Conservation (phyloP, 2,329 filamentous ascomycete species). For the Fusarium sp. region DNA sequence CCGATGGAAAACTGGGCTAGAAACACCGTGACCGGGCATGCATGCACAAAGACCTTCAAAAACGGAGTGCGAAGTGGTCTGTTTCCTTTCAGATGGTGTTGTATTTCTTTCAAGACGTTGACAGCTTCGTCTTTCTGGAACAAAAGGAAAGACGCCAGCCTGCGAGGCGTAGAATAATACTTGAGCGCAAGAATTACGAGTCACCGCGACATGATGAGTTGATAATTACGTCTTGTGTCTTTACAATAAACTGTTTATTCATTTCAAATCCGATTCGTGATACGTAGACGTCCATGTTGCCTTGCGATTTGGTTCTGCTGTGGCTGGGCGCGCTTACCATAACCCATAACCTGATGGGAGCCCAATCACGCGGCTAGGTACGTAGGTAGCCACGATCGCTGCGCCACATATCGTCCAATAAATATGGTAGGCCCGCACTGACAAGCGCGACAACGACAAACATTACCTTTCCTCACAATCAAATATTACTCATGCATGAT, state of each 20-base stretch:
- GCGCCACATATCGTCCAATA: conserved; percentile 2
- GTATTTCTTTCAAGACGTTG: not conserved
- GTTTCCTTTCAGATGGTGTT: conserved; percentile 12
- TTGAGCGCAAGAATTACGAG: conserved; percentile 16
- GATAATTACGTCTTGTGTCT: conserved; percentile 29
- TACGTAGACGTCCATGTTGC: not conserved
- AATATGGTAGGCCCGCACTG: not conserved
- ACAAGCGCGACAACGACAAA: not conserved
- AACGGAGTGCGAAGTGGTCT: conserved; percentile 2
- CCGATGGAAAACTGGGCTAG: conserved; percentile 74
- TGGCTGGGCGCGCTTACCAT: not conserved
- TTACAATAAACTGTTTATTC: conserved; percentile 1
- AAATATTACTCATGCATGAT: not conserved
- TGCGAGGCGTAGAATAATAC: conserved; percentile 24
- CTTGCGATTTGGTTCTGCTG: not conserved
- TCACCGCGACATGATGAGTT: conserved; percentile 23
- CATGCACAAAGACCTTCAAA: conserved; percentile 20
- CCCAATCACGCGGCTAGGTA: too few species aligned
- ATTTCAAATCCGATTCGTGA: not conserved
- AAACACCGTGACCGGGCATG: conserved; percentile 23
- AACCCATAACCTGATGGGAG: too few species aligned
- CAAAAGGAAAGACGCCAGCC: conserved; percentile 2
- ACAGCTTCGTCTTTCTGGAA: not conserved
- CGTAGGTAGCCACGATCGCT: not conserved
- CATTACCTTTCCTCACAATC: not conserved